Evolutionary conservation across 305 asterid genomes (phyloP).

Genomic region (Ilex paraguariensis): DNA sequence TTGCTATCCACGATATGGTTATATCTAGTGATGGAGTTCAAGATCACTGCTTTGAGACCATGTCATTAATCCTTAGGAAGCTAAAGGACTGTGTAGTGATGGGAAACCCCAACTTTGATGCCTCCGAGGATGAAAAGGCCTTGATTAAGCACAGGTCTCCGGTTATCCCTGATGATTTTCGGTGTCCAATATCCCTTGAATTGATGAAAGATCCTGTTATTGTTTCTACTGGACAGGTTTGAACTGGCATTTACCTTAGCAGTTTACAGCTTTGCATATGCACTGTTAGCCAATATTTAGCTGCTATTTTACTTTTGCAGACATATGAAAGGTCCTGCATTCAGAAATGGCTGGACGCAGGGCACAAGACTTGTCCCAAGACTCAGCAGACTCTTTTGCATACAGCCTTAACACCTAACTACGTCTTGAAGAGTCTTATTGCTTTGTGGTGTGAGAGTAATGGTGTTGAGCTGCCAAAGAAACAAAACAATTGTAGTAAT

Average conservation of each 20-base stretch:
- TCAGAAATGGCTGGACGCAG: slow-evolving; percentile 93
- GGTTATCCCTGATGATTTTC: slow-evolving; percentile 88
- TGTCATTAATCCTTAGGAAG: slow-evolving; percentile 68
- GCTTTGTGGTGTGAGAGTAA: slow-evolving; percentile 94
- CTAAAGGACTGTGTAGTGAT: slow-evolving; percentile 58
- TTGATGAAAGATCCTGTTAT: slow-evolving; percentile 98
- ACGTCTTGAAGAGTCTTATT: slow-evolving; percentile 83
- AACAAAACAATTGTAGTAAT: slow-evolving; percentile 52
- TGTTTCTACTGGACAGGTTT: slow-evolving; percentile 97
- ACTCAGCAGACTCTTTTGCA: slow-evolving; percentile 84
- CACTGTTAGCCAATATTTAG: slow-evolving; percentile 1
- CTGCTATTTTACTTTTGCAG: slow-evolving; percentile 35
- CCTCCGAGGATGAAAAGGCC: slow-evolving; percentile 54
- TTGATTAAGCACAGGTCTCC: slow-evolving; percentile 75
- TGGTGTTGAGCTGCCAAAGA: slow-evolving; percentile 84
- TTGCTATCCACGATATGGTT: slow-evolving; percentile 83
- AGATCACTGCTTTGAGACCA: slow-evolving; percentile 67
- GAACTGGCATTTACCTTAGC: slow-evolving; percentile 7
- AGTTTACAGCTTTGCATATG: neutral
- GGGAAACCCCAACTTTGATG: slow-evolving; percentile 59
- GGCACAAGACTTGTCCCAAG: slow-evolving; percentile 95
- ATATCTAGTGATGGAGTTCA: slow-evolving; percentile 58
- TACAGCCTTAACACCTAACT: slow-evolving; percentile 90
- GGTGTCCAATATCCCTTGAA: slow-evolving; percentile 95
- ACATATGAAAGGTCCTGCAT: slow-evolving; percentile 91